phyloP scores from a whole-genome alignment of 2,329 filamentous ascomycete genomes.

The Aurifilum marmelostoma region DNA sequence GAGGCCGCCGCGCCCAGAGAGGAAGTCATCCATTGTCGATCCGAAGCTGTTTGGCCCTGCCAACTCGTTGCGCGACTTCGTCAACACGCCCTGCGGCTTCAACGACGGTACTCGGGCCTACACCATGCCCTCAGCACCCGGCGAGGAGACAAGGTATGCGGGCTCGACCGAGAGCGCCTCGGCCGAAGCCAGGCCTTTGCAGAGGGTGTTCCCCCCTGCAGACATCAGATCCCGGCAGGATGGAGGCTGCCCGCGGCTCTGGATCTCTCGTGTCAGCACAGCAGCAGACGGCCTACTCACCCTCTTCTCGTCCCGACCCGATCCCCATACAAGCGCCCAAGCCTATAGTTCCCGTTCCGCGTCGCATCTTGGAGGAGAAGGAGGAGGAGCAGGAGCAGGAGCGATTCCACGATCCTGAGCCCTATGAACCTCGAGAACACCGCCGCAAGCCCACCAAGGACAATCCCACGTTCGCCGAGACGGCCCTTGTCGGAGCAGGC shows the following conservation, averaged over 20 bases:
- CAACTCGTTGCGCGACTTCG: constrained; percentile 62
- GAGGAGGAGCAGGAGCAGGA: constrained; percentile 46
- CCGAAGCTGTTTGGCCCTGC: constrained; percentile 61
- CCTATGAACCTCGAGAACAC: constrained; percentile 38
- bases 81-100: constrained; percentile 61
- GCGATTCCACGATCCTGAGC: constrained; percentile 43
- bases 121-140: constrained; percentile 31
- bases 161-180: constrained; percentile 42
- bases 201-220: constrained; percentile 69
- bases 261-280: constrained; percentile 48
- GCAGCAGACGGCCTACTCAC: constrained; percentile 11
- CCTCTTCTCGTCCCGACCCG: constrained; percentile 53
- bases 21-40: constrained; percentile 58
- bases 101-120: constrained; percentile 42
- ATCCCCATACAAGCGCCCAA: constrained; percentile 84
- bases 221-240: constrained; percentile 65
- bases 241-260: constrained; percentile 57
- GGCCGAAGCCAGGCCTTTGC: constrained; percentile 50
- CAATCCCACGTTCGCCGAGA: constrained; percentile 45
- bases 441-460: constrained; percentile 30
- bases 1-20: constrained; percentile 30
- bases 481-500: constrained; percentile 52
- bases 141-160: constrained; percentile 14
- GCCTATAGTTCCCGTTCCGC: constrained; percentile 73
- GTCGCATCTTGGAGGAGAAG: constrained; percentile 64